Evolutionary conservation across 2,329 filamentous ascomycete species (phyloP), one percentile per base, ranked within the genome.

Genomic region (Alternaria panax): DNA sequence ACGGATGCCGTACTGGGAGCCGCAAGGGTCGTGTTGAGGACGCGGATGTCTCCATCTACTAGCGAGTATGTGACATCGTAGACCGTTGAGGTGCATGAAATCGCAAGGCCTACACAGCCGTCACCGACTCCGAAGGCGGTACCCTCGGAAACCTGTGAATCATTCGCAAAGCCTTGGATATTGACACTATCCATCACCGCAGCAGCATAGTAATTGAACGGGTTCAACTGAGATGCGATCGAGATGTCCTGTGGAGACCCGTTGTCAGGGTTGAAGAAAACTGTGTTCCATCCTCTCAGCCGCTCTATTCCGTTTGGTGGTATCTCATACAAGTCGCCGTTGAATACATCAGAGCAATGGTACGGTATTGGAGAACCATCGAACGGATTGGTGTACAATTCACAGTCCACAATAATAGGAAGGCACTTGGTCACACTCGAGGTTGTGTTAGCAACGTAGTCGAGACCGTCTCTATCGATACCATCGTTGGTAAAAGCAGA

Each of bases 51-150:
- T 16, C 34, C 43, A 8, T 27, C 14, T 6, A 56, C 53, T 4
- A 56, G 45, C 2, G 45, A 38, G 24, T 56, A 56, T 5, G 24
- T 41, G 25, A 56, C 45, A 34, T 56, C 46, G 45, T 40, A 51
- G 3, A 51, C 24, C 0, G 48, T 51, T 1, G 34, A 51, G 41
- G 16, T 51, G 34, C 34, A 51, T 14, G 48, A 51, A 2, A 51
- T 14, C 7, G 18, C 34, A 41, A 51, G 41, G 7, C 22, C 40
- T 12, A 51, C 34, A n/a, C 48, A 34, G 8, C 34, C 16, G 5
- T 41, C 4, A 2, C 38, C 20, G 5, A 41, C 4, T 2, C 9
- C 20, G 1, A 41, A 7, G 6, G 24, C 38, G 14, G 5, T 7
- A 1, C 38, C 18, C 2, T 41, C 8, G 11, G 9, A 11, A 22